Evolutionary conservation across 2,329 filamentous ascomycete species (phyloP).

Genomic region (Xylariaceae sp.): DNA sequence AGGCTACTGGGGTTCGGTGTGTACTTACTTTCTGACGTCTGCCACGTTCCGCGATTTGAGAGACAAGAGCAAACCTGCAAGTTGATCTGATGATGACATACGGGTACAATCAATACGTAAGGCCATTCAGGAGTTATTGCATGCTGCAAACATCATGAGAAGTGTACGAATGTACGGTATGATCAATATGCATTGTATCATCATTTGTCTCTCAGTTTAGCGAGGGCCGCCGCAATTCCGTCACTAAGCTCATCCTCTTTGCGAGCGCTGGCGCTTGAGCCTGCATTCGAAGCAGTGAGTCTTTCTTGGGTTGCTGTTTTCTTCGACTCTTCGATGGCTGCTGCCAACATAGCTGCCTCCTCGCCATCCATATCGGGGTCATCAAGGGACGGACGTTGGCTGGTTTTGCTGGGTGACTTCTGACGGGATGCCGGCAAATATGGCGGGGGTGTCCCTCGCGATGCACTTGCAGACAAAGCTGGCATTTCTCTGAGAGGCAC

Average conservation of each 20-base stretch:
- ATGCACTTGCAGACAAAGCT: slow-evolving; percentile 18
- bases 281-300: slow-evolving; percentile 9
- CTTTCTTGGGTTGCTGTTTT: slow-evolving; percentile 31
- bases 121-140: no score
- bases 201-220: slow-evolving; percentile 48
- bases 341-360: slow-evolving; percentile 46
- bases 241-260: slow-evolving; percentile 46
- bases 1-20: no score
- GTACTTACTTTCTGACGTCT: no score
- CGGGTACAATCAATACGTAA: no score
- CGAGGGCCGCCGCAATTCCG: slow-evolving; percentile 58
- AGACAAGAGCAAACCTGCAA: no score
- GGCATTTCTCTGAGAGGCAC: slow-evolving; percentile 39
- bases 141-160: no score
- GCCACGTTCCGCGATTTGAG: no score
- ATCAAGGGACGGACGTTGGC: slow-evolving; percentile 18
- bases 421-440: slow-evolving; percentile 10
- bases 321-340: slow-evolving; percentile 43
- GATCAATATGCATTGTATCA: no score
- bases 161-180: no score
- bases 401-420: background rate
- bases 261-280: slow-evolving; percentile 12
- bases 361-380: slow-evolving; percentile 40
- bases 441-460: slow-evolving; percentile 18
- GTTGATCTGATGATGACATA: no score